These are phyloP conservation scores for Chenopodium formosanum DNA, from an alignment of 148 eudicot genomes.

Conservation along the genomic window DNA sequence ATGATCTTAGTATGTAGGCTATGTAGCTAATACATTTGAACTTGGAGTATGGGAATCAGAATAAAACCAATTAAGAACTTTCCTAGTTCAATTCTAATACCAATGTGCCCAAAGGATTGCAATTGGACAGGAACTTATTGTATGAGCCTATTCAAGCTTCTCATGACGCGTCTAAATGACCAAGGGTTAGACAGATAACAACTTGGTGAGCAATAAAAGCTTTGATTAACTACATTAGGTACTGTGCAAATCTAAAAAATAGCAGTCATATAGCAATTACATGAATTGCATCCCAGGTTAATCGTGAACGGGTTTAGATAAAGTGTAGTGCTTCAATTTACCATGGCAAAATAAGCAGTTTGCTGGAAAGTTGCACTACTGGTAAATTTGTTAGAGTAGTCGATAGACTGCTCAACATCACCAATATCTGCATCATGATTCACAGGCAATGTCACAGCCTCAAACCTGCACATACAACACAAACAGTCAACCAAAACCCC, in stretches of 20 bases:
- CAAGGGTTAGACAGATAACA: too few species aligned
- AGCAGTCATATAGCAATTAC: neutral
- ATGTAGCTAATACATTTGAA: neutral
- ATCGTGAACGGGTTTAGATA: neutral
- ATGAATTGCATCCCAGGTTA: neutral
- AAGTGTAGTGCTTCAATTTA: constrained; percentile 19
- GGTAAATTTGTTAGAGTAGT: constrained; percentile 35
- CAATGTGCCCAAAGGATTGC: neutral
- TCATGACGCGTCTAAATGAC: neutral
- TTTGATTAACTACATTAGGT: neutral
- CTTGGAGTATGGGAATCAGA: neutral
- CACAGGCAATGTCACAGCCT: constrained; percentile 75
- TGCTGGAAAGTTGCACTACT: constrained; percentile 53
- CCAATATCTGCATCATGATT: constrained; percentile 47
- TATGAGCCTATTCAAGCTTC: neutral
- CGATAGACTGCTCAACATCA: constrained; percentile 62
- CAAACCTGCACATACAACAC: constrained; percentile 49
- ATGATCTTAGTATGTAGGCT: neutral
- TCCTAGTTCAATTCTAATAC: neutral
- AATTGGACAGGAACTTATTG: neutral
- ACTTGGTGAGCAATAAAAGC: neutral
- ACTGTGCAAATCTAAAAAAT: neutral
- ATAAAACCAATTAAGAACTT: neutral
- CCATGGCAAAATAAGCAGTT: constrained; percentile 69
- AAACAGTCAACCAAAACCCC: constrained; percentile 8